Base-by-base conservation (phyloP, 352 stramenopile genomes). In the Phytophthora hybrid region DNA sequence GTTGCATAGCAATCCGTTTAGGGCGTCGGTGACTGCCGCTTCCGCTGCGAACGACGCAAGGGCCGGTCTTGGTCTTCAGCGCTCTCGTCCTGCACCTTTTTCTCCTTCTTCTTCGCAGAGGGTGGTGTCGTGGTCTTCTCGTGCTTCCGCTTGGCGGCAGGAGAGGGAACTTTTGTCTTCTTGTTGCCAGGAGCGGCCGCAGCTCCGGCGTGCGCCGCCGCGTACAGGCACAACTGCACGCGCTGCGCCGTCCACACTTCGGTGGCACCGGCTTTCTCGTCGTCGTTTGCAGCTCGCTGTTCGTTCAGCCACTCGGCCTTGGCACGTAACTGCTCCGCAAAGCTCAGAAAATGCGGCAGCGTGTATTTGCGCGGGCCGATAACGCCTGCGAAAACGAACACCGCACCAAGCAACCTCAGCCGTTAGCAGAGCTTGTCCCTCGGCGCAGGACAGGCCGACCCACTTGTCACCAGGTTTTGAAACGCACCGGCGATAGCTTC, bases 281-380 rank as follows among this genome's bases (percentile, higher is more conserved):
- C 63, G 21, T 77, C 65, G 7, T 69, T 69, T 57, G 56, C 66
- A 65, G 53, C 71, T 39, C 63, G 63, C 49, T 88, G 76, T 19
- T 80, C 58, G 49, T 87, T 82, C 37, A 94, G 71, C 86, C 82
- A 90, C 49, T 76, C 60, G 3, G 82, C 79, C 66, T 95, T 93
- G 8, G 64, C 62, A 13, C 77, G 67, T 63, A 95, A 55, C 59
- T 89, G 69, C 59, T 87, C 75, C 18, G 68, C 76, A 34, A 93
- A 92, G n/a, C 53, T 84, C 37, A 93, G 57, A 77, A 89, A 93
- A 67, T 94, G 88, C 41, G 78, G 31, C 11, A 95, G 72, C 32
- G 87, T 95, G 76, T 95, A 95, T 77, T 95, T 92, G 44, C 85
- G 85, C 26, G 85, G 66, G 16, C 87, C 87, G 53, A 95, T 95